Evolutionary conservation across 2,329 filamentous ascomycete species (phyloP).

Genomic region (Ceratocystis albifundus): DNA sequence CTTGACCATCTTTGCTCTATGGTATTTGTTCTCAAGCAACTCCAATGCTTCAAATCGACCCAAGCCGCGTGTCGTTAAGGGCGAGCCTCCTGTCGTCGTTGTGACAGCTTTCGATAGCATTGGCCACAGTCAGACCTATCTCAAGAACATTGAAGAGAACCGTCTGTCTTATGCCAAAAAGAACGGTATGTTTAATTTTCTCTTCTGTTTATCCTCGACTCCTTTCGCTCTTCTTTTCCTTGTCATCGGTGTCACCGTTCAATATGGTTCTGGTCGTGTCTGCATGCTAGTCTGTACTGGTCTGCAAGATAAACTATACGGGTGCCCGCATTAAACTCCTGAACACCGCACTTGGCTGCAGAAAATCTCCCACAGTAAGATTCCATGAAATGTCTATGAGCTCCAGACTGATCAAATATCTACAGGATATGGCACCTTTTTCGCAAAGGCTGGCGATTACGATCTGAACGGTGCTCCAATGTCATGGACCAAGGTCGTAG

Average conservation of each 20-base stretch:
- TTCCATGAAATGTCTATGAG: neutral
- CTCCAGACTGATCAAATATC: slow-evolving; percentile 15
- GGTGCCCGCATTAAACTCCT: slow-evolving; percentile 13
- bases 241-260: slow-evolving; percentile 1
- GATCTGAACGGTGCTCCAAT: slow-evolving; percentile 47
- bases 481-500: slow-evolving; percentile 70
- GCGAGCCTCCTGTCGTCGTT: slow-evolving; percentile 56
- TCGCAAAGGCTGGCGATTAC: slow-evolving; percentile 67
- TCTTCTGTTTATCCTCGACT: neutral
- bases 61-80: slow-evolving; percentile 27
- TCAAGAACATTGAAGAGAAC: slow-evolving; percentile 67
- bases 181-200: slow-evolving; percentile 53
- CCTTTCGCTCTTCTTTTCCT: neutral
- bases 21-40: slow-evolving; percentile 46
- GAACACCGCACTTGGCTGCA: slow-evolving; percentile 12
- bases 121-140: slow-evolving; percentile 45
- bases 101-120: slow-evolving; percentile 65
- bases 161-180: slow-evolving; percentile 70
- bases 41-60: slow-evolving; percentile 18
- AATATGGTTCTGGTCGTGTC: neutral
- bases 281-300: neutral
- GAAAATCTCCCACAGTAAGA: neutral
- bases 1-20: slow-evolving; percentile 43
- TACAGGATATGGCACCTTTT: slow-evolving; percentile 74
- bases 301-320: slow-evolving; percentile 9